phyloP scores from a whole-genome alignment of 257 asterid genomes.

The Verbascum thapsus region DNA sequence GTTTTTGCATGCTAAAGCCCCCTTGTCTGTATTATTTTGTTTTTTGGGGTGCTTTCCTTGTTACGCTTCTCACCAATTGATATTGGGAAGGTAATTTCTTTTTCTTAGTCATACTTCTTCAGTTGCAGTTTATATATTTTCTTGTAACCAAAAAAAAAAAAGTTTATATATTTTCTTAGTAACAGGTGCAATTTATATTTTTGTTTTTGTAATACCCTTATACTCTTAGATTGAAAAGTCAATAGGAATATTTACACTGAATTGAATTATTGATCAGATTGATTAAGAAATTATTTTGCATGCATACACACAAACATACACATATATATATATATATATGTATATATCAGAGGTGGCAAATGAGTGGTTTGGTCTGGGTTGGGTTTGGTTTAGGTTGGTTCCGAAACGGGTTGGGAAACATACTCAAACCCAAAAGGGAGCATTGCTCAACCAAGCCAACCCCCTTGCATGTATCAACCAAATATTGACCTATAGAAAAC shows the following conservation, averaged over 20 bases:
- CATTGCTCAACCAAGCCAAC: no score
- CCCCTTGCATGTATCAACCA: no score
- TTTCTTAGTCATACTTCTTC: background rate
- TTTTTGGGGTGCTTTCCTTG: background rate
- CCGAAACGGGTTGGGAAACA: no score
- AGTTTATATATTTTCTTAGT: background rate
- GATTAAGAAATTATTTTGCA: background rate
- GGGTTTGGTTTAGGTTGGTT: no score
- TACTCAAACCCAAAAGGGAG: no score
- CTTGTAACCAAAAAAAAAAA: no score
- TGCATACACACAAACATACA: background rate
- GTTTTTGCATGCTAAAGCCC: slow-evolving; percentile 21
- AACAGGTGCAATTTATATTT: background rate
- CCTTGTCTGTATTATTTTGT: background rate
- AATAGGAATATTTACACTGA: background rate
- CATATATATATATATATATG: background rate
- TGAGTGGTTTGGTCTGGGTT: no score
- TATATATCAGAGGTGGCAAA: background rate
- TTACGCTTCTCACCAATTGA: background rate
- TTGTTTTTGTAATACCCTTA: background rate
- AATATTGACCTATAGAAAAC: no score
- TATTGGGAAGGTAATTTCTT: background rate
- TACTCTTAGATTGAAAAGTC: background rate
- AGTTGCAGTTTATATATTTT: background rate
- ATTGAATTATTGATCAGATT: background rate